phyloP scores from a whole-genome alignment of 495 filamentous ascomycete genomes.

The Xylaria venustula region DNA sequence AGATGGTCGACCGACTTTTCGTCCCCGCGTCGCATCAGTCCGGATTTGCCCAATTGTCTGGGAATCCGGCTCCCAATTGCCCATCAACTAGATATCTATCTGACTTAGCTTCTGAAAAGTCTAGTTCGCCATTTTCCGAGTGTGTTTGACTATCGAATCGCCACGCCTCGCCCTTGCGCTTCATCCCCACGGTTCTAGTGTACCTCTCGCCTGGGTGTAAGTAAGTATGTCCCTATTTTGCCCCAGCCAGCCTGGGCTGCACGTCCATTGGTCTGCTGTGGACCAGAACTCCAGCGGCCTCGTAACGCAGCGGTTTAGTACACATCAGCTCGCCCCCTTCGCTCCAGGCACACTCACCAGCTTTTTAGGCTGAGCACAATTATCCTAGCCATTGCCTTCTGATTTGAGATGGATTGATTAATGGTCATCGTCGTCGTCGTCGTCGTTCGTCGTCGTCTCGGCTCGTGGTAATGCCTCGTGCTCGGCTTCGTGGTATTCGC shows the following conservation, averaged over 20 bases:
- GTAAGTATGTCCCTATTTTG: too few species aligned
- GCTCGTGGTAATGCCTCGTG: background rate
- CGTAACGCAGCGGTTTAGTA: constrained; percentile 5
- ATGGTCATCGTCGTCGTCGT: too few species aligned
- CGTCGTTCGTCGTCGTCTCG: background rate
- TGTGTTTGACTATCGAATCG: background rate
- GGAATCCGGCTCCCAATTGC: constrained; percentile 3
- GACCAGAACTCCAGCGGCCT: constrained; percentile 13
- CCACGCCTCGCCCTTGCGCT: constrained; percentile 12
- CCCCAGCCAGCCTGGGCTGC: constrained; percentile 3
- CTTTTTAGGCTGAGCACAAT: too few species aligned
- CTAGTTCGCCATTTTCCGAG: background rate
- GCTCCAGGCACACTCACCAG: constrained; percentile 6
- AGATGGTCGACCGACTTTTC: constrained; percentile 19
- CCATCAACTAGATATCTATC: background rate
- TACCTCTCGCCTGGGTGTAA: too few species aligned
- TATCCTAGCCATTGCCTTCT: background rate
- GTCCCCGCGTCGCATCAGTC: background rate
- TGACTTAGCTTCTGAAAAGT: background rate
- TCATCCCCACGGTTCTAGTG: constrained; percentile 10
- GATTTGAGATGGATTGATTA: background rate
- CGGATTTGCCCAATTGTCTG: background rate
- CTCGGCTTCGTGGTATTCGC: background rate
- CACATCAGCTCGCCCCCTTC: constrained; percentile 3
- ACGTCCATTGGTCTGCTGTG: constrained; percentile 11